Percentiles rank a stretch among this genome's conserved stretches.
Evolutionary conservation across 1,139 yeast genomes (phyloP).

Genomic region (Yamadazyma pseudoaaseri): DNA sequence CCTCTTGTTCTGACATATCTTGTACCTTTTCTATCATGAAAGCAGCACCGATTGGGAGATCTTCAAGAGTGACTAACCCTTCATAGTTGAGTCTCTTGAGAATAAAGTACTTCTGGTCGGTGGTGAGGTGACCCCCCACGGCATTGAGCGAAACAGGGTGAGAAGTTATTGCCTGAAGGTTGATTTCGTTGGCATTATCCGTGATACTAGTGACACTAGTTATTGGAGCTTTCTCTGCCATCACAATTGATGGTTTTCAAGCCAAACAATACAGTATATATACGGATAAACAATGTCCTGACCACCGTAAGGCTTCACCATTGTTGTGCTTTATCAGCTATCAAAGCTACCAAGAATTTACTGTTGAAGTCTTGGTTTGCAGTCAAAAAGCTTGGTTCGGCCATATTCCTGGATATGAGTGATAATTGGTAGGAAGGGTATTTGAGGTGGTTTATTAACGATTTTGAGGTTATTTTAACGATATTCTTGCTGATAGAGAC

Average conservation of each 20-base stretch:
- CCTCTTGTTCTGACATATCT: conserved; percentile 34
- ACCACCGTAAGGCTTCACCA: background rate
- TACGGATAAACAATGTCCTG: background rate
- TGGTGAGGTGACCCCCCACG: conserved; percentile 21
- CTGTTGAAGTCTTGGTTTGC: background rate
- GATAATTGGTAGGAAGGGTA: too few relatives aligned
- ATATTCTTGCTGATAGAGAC: too few relatives aligned
- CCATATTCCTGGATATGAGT: too few relatives aligned
- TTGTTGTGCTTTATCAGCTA: background rate
- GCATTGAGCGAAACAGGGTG: conserved; percentile 22
- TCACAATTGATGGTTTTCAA: too few relatives aligned
- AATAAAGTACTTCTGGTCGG: conserved; percentile 25
- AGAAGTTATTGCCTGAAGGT: conserved; percentile 20
- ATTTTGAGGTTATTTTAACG: too few relatives aligned
- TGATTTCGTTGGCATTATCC: conserved; percentile 16
- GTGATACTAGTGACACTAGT: conserved; percentile 3
- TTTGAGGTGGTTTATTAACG: too few relatives aligned
- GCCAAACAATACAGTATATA: too few relatives aligned
- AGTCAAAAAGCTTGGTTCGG: background rate
- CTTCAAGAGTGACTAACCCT: conserved; percentile 22
- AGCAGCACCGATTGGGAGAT: conserved; percentile 30
- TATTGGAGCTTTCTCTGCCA: conserved; percentile 1
- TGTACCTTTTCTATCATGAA: conserved; percentile 41
- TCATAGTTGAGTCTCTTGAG: conserved; percentile 27
- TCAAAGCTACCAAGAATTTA: background rate